phyloP scores from a whole-genome alignment of 2,329 filamentous ascomycete genomes.

The Phialophora expanda region DNA sequence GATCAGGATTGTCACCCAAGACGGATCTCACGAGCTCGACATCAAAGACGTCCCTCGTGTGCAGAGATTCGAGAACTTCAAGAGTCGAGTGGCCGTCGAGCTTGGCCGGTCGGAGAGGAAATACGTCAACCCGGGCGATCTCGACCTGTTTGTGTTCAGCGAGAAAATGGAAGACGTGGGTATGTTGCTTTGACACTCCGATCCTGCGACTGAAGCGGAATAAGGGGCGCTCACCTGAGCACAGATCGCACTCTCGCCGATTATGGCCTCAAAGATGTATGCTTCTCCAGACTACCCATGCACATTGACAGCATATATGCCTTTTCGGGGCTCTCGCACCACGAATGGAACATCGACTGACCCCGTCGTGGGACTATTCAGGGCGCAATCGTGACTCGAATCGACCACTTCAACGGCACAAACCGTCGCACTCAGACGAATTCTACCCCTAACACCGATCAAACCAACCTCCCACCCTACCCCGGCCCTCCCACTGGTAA shows the following conservation, averaged over 20 bases:
- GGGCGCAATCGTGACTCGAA: constrained; percentile 5
- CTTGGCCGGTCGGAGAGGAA: not conserved
- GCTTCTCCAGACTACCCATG: not conserved
- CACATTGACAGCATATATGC: not conserved
- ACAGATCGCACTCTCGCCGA: not conserved
- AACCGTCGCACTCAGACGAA: not conserved
- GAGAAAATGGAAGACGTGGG: constrained; percentile 3
- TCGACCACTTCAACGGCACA: constrained; percentile 1
- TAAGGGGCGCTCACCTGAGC: not conserved
- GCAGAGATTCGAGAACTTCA: constrained; percentile 2
- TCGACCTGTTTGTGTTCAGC: constrained; percentile 5
- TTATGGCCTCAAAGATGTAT: constrained; percentile 1
- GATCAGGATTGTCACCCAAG: not conserved
- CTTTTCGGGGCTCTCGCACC: not conserved
- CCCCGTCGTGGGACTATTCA: not conserved
- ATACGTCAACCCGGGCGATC: not conserved
- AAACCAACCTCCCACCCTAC: constrained; percentile 1
- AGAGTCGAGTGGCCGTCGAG: constrained; percentile 1
- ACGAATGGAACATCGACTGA: not conserved
- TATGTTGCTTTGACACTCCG: not conserved
- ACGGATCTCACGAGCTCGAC: not conserved
- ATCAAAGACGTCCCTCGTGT: not conserved
- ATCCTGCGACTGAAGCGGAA: not conserved
- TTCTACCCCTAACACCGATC: not conserved
- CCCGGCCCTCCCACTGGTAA: not conserved